Percentiles rank a stretch among this genome's conserved stretches.
These are phyloP conservation scores for Wickerhamomyces chambardii DNA, from an alignment of 805 yeast species.

Conservation along the genomic window DNA sequence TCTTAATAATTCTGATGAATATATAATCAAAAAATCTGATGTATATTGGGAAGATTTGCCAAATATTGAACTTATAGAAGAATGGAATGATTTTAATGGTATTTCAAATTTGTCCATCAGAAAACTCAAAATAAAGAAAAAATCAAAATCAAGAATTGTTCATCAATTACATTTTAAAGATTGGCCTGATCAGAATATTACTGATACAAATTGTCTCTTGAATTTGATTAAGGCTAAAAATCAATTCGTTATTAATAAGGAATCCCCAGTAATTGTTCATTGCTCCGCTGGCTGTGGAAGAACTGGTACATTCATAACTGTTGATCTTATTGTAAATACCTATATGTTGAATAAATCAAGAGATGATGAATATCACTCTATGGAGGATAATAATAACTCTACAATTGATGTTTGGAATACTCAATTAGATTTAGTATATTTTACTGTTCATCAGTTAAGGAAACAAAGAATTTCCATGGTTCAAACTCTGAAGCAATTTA, in stretches of 20 bases:
- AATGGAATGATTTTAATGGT: constrained; percentile 18
- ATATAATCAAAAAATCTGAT: constrained; percentile 71
- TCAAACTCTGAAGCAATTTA: constrained; percentile 63
- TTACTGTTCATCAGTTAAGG: constrained; percentile 52
- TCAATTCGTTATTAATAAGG: constrained; percentile 7
- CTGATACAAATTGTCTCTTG: constrained; percentile 27
- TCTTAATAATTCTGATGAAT: constrained; percentile 66
- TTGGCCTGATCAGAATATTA: constrained; percentile 81
- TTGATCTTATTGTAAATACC: constrained; percentile 30
- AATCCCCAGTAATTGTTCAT: constrained; percentile 63
- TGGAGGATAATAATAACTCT: background rate
- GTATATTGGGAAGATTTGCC: constrained; percentile 67
- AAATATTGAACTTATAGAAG: constrained; percentile 24
- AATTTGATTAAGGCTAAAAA: constrained; percentile 22
- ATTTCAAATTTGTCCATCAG: constrained; percentile 24
- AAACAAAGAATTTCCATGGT: constrained; percentile 73
- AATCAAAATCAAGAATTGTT: constrained; percentile 30
- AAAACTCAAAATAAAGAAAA: constrained; percentile 11
- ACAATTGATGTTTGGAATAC: constrained; percentile 30
- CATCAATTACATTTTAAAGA: constrained; percentile 65
- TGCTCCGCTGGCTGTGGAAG: constrained; percentile 98
- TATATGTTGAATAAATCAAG: no score
- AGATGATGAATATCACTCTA: background rate
- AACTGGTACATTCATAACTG: constrained; percentile 81
- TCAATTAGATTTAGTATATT: constrained; percentile 45